phyloP scores from a whole-genome alignment of 1,284 basidiomycete genomes.

The Flammula alnicola region DNA sequence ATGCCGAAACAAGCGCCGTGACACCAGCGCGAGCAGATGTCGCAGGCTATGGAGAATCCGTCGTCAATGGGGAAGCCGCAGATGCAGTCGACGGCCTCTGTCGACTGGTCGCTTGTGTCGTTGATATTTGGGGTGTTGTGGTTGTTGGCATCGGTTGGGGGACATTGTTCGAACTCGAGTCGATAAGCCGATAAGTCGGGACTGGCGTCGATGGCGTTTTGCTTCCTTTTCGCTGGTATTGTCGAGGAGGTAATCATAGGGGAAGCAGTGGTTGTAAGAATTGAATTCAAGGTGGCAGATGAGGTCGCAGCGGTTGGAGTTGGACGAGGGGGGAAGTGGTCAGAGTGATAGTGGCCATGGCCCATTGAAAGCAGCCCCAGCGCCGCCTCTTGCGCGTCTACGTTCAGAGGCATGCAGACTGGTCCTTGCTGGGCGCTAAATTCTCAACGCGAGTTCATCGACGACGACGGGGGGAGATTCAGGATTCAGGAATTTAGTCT shows the following conservation, averaged over 20 bases:
- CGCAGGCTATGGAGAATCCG: constrained; percentile 93
- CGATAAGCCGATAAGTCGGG: too few relatives aligned
- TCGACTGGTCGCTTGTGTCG: constrained; percentile 7
- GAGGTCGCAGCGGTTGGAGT: constrained; percentile 11
- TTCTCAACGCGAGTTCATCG: too few relatives aligned
- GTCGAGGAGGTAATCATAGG: constrained; percentile 8
- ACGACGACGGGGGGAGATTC: too few relatives aligned
- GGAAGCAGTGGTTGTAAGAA: constrained; percentile 13
- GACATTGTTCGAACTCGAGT: too few relatives aligned
- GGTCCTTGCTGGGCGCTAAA: too few relatives aligned
- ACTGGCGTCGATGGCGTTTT: neutral
- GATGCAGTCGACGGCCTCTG: constrained; percentile 68
- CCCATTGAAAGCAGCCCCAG: too few relatives aligned
- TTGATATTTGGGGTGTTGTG: constrained; percentile 1
- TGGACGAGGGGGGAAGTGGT: too few relatives aligned
- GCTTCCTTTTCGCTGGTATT: constrained; percentile 25
- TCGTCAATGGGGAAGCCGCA: constrained; percentile 82
- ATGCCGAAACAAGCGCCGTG: constrained; percentile 89
- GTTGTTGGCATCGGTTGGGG: constrained; percentile 1
- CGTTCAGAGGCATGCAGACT: too few relatives aligned
- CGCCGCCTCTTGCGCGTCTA: too few relatives aligned
- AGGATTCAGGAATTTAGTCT: too few relatives aligned
- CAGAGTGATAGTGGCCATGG: too few relatives aligned
- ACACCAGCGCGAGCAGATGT: constrained; percentile 88
- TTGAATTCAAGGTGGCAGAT: constrained; percentile 15